Percentiles rank a stretch among this genome's conserved stretches.
Conservation (phyloP, 495 filamentous ascomycete genomes). For the Bacidia gigantensis region DNA sequence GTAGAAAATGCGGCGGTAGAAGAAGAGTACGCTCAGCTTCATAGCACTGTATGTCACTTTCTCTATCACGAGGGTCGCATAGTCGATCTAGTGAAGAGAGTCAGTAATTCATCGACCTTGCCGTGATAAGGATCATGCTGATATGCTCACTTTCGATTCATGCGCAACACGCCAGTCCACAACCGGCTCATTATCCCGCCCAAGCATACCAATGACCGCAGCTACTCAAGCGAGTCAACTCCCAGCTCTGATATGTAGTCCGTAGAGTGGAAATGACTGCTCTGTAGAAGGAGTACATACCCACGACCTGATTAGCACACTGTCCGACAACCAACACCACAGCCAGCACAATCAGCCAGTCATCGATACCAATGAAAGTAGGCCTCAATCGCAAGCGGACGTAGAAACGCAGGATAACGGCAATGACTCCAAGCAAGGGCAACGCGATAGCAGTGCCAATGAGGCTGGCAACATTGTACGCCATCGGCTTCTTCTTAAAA, state of each 20-base stretch:
- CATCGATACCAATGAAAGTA: slow-evolving; percentile 7
- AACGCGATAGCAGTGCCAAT: slow-evolving; percentile 6
- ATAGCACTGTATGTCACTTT: slow-evolving; percentile 5
- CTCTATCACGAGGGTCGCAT: slow-evolving; percentile 1
- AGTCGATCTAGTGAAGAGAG: not conserved
- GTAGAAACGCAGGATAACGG: slow-evolving; percentile 10
- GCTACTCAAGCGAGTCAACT: not conserved
- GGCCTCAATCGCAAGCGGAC: not conserved
- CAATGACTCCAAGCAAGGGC: slow-evolving; percentile 5
- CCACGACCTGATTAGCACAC: slow-evolving; percentile 1
- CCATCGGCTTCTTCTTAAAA: not conserved
- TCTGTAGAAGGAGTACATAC: slow-evolving; percentile 6
- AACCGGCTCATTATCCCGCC: not conserved
- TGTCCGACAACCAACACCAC: slow-evolving; percentile 1
- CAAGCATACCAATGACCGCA: slow-evolving; percentile 1
- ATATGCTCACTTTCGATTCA: not conserved
- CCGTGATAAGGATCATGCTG: not conserved
- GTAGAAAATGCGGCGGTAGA: slow-evolving; percentile 6
- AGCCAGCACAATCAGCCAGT: slow-evolving; percentile 9
- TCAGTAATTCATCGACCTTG: not conserved
- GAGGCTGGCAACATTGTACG: slow-evolving; percentile 4
- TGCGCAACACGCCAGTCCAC: slow-evolving; percentile 1
- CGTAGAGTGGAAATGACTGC: no score
- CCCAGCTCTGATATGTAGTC: not conserved
- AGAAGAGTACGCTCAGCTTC: slow-evolving; percentile 6